Conservation (phyloP, 2,329 filamentous ascomycete genomes). For the Cercospora sp. region DNA sequence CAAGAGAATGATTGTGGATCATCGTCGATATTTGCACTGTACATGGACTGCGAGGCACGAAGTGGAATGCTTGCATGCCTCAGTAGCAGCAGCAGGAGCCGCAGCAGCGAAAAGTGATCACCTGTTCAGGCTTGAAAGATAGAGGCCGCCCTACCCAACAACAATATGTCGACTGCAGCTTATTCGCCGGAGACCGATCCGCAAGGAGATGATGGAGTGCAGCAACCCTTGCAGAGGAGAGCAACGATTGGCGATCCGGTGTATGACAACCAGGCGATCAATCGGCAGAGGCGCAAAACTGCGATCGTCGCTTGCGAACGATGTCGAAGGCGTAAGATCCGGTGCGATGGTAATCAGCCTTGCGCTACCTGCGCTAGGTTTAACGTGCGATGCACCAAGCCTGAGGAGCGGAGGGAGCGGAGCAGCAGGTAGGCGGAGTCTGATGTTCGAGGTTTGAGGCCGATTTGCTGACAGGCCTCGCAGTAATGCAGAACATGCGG, state of each 20-base stretch:
- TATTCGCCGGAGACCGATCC: slow-evolving; percentile 12
- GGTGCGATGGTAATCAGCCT: slow-evolving; percentile 21
- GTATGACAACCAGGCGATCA: slow-evolving; percentile 20
- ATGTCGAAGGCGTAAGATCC: slow-evolving; percentile 21
- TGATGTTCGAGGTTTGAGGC: not conserved
- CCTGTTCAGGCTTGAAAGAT: not conserved
- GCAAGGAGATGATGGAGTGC: slow-evolving; percentile 7
- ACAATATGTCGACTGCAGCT: slow-evolving; percentile 10
- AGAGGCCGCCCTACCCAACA: slow-evolving; percentile 2
- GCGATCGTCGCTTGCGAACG: slow-evolving; percentile 19
- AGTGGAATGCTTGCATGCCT: slow-evolving; percentile 17
- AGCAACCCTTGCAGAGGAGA: slow-evolving; percentile 18
- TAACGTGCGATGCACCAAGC: slow-evolving; percentile 20
- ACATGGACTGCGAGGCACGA: not conserved
- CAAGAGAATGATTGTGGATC: slow-evolving; percentile 2
- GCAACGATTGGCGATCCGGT: slow-evolving; percentile 24
- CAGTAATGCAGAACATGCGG: slow-evolving; percentile 21
- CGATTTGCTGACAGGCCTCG: not conserved
- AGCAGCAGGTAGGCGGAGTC: slow-evolving; percentile 17
- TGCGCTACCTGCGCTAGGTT: slow-evolving; percentile 24
- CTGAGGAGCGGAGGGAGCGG: slow-evolving; percentile 20
- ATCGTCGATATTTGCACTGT: not conserved
- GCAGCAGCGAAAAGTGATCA: slow-evolving; percentile 4
- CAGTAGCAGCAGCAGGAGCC: slow-evolving; percentile 2
- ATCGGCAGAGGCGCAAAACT: slow-evolving; percentile 18